phyloP scores from a whole-genome alignment of 805 yeast genomes.

The Ogataea paradorogensis region DNA sequence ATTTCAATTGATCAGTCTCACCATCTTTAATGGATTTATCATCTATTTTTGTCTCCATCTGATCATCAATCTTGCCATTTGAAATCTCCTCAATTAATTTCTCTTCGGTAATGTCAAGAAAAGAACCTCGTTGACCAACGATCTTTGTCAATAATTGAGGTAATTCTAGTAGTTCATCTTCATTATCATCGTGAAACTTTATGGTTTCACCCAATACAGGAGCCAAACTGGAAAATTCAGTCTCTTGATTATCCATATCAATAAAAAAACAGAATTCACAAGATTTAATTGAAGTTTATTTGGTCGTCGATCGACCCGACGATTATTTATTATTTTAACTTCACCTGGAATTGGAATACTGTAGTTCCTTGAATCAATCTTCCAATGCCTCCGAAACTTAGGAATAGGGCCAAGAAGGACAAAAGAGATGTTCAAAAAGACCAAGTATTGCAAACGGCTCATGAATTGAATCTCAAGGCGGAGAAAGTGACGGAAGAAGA shows the following conservation, averaged over 20 bases:
- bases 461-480: constrained; percentile 6
- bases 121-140: constrained; percentile 57
- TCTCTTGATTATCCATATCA: neutral
- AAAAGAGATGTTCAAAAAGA: neutral
- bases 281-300: no score
- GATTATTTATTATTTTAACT: no score
- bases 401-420: constrained; percentile 4
- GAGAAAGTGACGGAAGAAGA: constrained; percentile 2
- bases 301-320: constrained; percentile 1
- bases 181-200: constrained; percentile 1
- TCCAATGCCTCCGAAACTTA: constrained; percentile 10
- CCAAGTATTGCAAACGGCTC: constrained; percentile 6
- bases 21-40: neutral
- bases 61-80: neutral
- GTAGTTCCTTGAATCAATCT: constrained; percentile 1
- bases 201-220: constrained; percentile 16
- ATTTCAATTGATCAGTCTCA: constrained; percentile 14
- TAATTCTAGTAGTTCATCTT: constrained; percentile 30
- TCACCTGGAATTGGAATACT: neutral
- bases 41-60: neutral
- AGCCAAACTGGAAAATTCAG: constrained; percentile 11
- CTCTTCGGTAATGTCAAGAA: constrained; percentile 56
- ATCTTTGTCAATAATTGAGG: constrained; percentile 59
- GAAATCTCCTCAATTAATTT: constrained; percentile 44
- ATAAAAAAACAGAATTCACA: no score